Base-by-base conservation (phyloP, 2,329 filamentous ascomycete genomes). In the Epichloe aotearoae region DNA sequence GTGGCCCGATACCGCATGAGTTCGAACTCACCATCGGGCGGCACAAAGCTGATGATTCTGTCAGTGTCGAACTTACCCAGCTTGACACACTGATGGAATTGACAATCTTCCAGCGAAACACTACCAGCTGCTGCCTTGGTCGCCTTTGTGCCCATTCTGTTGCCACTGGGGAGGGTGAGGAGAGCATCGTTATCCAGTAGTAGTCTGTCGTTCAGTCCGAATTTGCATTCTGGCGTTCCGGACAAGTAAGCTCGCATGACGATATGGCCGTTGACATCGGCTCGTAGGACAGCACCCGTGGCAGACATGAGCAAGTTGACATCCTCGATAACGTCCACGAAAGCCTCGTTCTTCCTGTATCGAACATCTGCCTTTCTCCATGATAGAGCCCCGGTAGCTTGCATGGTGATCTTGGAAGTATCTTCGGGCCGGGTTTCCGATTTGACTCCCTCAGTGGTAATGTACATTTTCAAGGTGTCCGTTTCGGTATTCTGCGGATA, bases 241-340 rank as follows among this genome's bases (percentile, higher is more conserved):
- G 88, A 87, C 26, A 98, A 83, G 64, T 98, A 98, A 54, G 93
- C 93, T 61, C 93, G 88, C 93, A 98, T 98, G 61, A 98, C 81
- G 62, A 98, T 98, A 65, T 97, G 90, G 48, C 93, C 93, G 48
- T 88, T 95, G 49, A 98, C 93, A 62, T 98, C 93, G 56, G 93
- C 93, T 57, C 93, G 86, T 12, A 98, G 79, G 30, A 98, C 89
- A 20, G 90, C 91, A 33, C 93, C 93, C 0, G 89, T 93, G 5
- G 93, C 93, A n/a, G 91, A 97, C 86, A 98, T 96, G 63, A 98
- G 83, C 53, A 98, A 79, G 69, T 98, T 98, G 62, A 98, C 91
- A 64, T 98, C 93, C 69, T 98, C 93, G 62, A 98, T 98, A 17
- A 98, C 93, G 68, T 98, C 93, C 59, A 98, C 93, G 63, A 98